Conservation (phyloP, 805 yeast genomes). For the Sungouiella blattae region DNA sequence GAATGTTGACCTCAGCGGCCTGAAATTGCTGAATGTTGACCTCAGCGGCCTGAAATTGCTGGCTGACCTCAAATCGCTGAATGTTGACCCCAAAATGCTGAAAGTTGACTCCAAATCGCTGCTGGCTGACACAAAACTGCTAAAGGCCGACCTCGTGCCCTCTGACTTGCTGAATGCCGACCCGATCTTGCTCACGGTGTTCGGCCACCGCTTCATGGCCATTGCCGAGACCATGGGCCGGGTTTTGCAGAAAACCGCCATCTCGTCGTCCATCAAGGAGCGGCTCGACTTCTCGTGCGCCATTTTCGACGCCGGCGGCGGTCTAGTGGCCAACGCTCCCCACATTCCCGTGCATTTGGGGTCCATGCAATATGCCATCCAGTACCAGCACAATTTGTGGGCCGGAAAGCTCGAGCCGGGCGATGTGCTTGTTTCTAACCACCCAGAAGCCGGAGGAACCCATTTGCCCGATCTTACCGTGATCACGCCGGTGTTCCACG, state of each 20-base stretch:
- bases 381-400: constrained; percentile 39
- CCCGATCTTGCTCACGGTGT: constrained; percentile 16
- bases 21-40: no score
- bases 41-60: no score
- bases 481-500: constrained; percentile 77
- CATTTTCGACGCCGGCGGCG: constrained; percentile 38
- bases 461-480: constrained; percentile 67
- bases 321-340: constrained; percentile 45
- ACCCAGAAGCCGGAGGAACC: constrained; percentile 42
- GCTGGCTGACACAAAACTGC: no score
- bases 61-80: no score
- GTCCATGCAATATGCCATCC: constrained; percentile 45
- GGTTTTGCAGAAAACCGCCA: constrained; percentile 42
- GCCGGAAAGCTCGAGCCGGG: constrained; percentile 36
- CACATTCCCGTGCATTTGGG: constrained; percentile 46
- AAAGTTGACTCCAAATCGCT: no score
- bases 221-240: constrained; percentile 41
- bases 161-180: no score
- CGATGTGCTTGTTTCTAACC: constrained; percentile 42
- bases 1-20: no score
- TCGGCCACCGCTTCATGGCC: constrained; percentile 20
- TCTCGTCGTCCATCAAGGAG: constrained; percentile 43
- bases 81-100: no score
- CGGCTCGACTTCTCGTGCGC: constrained; percentile 46
- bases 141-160: no score